phyloP scores from a whole-genome alignment of 108 stramenopile species.

The Chaetoceros muelleri region DNA sequence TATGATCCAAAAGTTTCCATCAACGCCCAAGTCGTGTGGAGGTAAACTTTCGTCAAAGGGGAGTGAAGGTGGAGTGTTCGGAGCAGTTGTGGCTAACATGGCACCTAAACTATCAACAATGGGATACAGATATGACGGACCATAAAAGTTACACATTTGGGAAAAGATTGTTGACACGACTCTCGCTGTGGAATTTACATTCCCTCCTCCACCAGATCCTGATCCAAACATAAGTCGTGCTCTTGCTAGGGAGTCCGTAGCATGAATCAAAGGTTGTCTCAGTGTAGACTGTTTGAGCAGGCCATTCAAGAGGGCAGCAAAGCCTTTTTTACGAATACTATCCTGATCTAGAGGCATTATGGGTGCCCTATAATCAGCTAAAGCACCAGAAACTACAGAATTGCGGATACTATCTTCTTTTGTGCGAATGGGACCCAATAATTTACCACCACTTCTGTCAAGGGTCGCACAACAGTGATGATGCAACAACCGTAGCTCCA shows the following conservation, averaged over 20 bases:
- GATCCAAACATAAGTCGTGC: slow-evolving; percentile 81
- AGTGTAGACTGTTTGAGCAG: slow-evolving; percentile 67
- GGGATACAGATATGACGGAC: slow-evolving; percentile 65
- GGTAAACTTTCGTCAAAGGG: slow-evolving; percentile 74
- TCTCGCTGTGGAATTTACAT: slow-evolving; percentile 57
- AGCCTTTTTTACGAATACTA: slow-evolving; percentile 39
- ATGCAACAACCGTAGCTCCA: slow-evolving; percentile 70
- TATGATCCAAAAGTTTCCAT: slow-evolving; percentile 69
- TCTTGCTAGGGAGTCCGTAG: slow-evolving; percentile 72
- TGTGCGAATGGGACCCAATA: slow-evolving; percentile 8
- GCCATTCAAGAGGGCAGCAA: slow-evolving; percentile 55
- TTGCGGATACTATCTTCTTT: not conserved
- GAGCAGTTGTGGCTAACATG: slow-evolving; percentile 46
- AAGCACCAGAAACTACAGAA: not conserved
- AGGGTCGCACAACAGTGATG: slow-evolving; percentile 63
- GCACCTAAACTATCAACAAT: slow-evolving; percentile 60
- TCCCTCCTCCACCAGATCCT: slow-evolving; percentile 38
- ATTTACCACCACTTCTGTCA: slow-evolving; percentile 37
- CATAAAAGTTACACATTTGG: slow-evolving; percentile 81
- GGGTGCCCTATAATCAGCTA: slow-evolving; percentile 66
- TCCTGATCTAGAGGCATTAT: slow-evolving; percentile 55
- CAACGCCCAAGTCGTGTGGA: slow-evolving; percentile 70
- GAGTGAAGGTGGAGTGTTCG: slow-evolving; percentile 50
- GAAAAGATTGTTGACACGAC: slow-evolving; percentile 67
- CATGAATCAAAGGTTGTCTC: slow-evolving; percentile 72